Evolutionary conservation across 768 basidiomycete genomes (phyloP).

Genomic region (Xanthoconium stramineum): DNA sequence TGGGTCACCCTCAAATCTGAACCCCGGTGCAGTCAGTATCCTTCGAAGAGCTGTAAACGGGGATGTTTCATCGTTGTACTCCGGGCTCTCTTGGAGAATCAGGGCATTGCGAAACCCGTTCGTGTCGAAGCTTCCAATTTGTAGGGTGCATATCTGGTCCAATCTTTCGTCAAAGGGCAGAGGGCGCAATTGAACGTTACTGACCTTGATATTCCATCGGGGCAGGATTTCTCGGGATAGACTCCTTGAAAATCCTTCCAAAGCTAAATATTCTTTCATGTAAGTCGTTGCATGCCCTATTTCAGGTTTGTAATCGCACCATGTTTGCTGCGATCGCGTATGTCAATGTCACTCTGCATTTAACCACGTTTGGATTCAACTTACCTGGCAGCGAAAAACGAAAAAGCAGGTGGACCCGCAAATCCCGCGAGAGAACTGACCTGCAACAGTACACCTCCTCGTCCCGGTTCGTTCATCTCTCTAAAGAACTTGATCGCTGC

Average conservation of each 20-base stretch:
- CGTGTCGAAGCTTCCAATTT: conserved; percentile 17
- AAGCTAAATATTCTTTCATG: conserved; percentile 14
- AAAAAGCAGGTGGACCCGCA: conserved; percentile 4
- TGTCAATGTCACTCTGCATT: conserved; percentile 7
- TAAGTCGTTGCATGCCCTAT: background rate
- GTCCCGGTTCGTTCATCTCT: conserved; percentile 31
- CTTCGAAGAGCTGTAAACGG: background rate
- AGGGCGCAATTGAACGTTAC: background rate
- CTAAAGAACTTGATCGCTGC: conserved; percentile 32
- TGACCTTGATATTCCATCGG: conserved; percentile 39
- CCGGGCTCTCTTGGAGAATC: conserved; percentile 1
- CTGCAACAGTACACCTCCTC: conserved; percentile 35
- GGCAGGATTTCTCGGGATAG: conserved; percentile 37
- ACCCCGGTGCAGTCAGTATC: background rate
- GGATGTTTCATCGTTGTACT: conserved; percentile 5
- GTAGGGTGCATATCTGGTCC: conserved; percentile 18
- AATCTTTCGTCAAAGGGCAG: background rate
- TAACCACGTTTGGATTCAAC: background rate
- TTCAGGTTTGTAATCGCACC: conserved; percentile 2
- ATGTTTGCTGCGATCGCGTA: conserved; percentile 10
- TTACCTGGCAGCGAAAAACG: conserved; percentile 21
- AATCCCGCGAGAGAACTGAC: conserved; percentile 33
- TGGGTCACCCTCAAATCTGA: conserved; percentile 7
- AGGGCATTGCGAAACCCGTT: background rate
- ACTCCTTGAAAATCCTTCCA: conserved; percentile 35